Conservation (phyloP, 129 eudicot genomes). For the Helianthus annuus region DNA sequence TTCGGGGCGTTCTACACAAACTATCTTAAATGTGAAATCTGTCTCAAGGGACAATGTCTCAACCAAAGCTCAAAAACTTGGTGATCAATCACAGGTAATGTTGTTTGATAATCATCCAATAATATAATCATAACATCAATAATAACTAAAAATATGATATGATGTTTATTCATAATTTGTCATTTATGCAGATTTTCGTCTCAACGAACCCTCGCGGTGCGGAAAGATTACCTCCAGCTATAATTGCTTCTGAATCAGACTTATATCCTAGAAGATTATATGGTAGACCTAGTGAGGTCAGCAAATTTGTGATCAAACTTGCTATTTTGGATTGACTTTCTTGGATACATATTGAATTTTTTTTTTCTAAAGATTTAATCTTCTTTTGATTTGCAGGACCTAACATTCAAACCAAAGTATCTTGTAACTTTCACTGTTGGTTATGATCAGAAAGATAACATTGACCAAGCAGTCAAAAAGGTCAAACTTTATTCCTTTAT, state of each 20-base stretch:
- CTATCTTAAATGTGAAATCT: conserved; percentile 38
- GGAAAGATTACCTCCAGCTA: conserved; percentile 80
- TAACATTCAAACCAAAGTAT: conserved; percentile 63
- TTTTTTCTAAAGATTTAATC: conserved; percentile 4
- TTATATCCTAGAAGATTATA: conserved; percentile 61
- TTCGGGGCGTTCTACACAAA: conserved; percentile 43
- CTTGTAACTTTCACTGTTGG: conserved; percentile 94
- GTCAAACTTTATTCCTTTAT: conserved; percentile 25
- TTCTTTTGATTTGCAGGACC: conserved; percentile 57
- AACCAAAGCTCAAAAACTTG: conserved; percentile 33
- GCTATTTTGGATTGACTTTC: conserved; percentile 11
- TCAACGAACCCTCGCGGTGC: conserved; percentile 87
- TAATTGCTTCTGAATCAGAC: conserved; percentile 75
- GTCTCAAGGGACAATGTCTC: conserved; percentile 31
- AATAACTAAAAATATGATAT: background rate
- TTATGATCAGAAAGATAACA: conserved; percentile 63
- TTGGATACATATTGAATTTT: conserved; percentile 3
- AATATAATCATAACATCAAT: background rate
- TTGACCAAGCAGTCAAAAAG: conserved; percentile 84
- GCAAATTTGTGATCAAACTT: conserved; percentile 8
- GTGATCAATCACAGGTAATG: conserved; percentile 50
- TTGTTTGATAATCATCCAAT: background rate
- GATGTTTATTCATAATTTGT: background rate
- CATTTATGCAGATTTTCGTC: conserved; percentile 59
- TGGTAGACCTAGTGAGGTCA: conserved; percentile 83